Percentiles rank a stretch among this genome's conserved stretches.
These are phyloP conservation scores for Pythium pyrilobum DNA, from an alignment of 352 stramenopile genomes.

Conservation along the genomic window DNA sequence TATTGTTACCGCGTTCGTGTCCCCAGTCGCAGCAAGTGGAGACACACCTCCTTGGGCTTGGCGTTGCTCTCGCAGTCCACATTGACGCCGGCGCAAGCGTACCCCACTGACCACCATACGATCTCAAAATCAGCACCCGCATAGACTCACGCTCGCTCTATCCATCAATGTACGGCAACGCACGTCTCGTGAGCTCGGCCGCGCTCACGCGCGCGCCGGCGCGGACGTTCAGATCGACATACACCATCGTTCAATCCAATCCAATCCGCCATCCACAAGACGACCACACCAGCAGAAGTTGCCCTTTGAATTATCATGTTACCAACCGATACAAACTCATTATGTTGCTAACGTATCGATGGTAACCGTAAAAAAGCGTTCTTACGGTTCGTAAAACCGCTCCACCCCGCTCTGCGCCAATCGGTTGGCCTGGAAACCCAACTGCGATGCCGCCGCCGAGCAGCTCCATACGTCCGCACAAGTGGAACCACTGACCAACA, in stretches of 20 bases:
- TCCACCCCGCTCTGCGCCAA: slow-evolving; percentile 10
- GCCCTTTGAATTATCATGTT: background rate
- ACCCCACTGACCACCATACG: slow-evolving; percentile 42
- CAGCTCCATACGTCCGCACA: slow-evolving; percentile 5
- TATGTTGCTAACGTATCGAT: too few relatives aligned
- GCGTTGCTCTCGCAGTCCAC: slow-evolving; percentile 40
- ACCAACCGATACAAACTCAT: background rate
- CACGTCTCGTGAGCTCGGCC: slow-evolving; percentile 60
- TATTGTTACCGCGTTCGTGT: background rate
- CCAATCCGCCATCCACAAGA: too few relatives aligned
- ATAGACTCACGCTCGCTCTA: background rate
- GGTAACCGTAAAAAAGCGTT: background rate
- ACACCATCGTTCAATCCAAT: slow-evolving; percentile 46
- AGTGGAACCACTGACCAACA: slow-evolving; percentile 25
- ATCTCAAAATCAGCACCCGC: background rate
- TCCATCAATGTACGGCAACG: background rate
- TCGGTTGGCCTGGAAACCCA: too few relatives aligned
- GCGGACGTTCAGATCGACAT: slow-evolving; percentile 72
- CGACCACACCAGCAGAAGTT: background rate
- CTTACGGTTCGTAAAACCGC: slow-evolving; percentile 3
- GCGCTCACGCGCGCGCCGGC: slow-evolving; percentile 40
- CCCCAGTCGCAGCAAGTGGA: background rate
- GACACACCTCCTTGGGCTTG: slow-evolving; percentile 46
- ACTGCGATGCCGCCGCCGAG: too few relatives aligned
- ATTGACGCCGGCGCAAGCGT: slow-evolving; percentile 54